Evolutionary conservation across 305 asterid species (phyloP), one percentile per base, ranked within the genome.

Genomic region (Fraxinus velutina): DNA sequence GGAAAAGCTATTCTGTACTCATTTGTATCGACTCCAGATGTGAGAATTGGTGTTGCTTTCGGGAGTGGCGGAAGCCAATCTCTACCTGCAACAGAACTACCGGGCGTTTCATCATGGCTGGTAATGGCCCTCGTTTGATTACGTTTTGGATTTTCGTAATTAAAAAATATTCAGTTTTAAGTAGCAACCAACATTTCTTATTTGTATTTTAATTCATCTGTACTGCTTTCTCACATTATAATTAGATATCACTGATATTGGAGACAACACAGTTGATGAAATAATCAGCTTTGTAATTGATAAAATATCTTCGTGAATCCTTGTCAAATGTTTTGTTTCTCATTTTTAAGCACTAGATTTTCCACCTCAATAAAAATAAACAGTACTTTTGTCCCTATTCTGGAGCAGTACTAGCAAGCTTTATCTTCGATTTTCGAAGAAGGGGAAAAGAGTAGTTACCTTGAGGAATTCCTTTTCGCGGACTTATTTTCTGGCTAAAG

Each of bases 81-180:
- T 79, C 86, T 94, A 78, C 99, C 99, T 47, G 99, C 97, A 68
- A 96, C 98, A 13, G 99, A 96, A 90, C 91, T 94, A 64, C 99
- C 99, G 0, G 98, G 97, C 55, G 98, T 96, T 82, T 93, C 98
- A 75, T 95, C 99, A 57, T 96, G 98, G 98, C 96, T 96, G 97
- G 99, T 94, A 92, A 57, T 21, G 85, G 0, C 78, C 55, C 75
- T 44, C 68, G 32, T 66, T 78, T 29, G 4, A 70, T 12, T 70
- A 19, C 27, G 77, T 33, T 37, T 27, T 73, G 32, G 2, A 68
- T 68, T 70, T 70, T 70, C 12, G 2, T 30, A 22, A 62, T 29
- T 29, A 62, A 62, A 62, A 30, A 62, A 62, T 62, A 57, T 6
- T 62, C 33, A 7, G 5, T 62, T 21, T 62, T 22, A 22, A 22